These are phyloP conservation scores for Trypethelium eluteriae DNA, from an alignment of 495 filamentous ascomycete genomes.

Conservation along the genomic window DNA sequence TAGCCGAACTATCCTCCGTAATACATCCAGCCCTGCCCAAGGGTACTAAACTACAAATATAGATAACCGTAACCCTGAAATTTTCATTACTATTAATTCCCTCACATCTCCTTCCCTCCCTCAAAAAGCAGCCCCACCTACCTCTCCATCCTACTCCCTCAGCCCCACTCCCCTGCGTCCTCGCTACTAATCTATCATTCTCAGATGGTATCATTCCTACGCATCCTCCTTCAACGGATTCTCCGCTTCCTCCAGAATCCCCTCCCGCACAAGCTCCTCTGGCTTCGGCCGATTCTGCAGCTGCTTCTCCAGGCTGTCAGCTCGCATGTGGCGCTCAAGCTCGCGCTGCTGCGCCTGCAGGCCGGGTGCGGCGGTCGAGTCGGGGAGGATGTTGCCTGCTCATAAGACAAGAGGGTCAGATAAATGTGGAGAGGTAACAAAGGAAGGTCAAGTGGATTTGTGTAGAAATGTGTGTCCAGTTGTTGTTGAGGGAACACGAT, in stretches of 20 bases:
- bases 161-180: background rate
- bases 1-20: too few species aligned
- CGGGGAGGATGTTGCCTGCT: constrained; percentile 74
- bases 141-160: background rate
- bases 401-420: background rate
- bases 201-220: background rate
- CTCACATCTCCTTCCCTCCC: too few species aligned
- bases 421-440: constrained; percentile 12
- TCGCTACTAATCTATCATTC: background rate
- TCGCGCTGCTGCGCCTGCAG: constrained; percentile 71
- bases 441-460: background rate
- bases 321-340: constrained; percentile 76
- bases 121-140: too few species aligned
- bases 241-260: constrained; percentile 45
- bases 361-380: constrained; percentile 62
- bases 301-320: constrained; percentile 74
- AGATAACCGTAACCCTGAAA: too few species aligned
- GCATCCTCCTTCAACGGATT: constrained; percentile 15
- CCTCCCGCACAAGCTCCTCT: constrained; percentile 66
- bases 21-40: too few species aligned
- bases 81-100: too few species aligned
- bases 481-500: background rate
- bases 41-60: too few species aligned
- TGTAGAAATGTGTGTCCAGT: background rate
- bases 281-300: constrained; percentile 66